Evolutionary conservation across 495 filamentous ascomycete genomes (phyloP).

Genomic region (Lindgomyces ingoldianus): DNA sequence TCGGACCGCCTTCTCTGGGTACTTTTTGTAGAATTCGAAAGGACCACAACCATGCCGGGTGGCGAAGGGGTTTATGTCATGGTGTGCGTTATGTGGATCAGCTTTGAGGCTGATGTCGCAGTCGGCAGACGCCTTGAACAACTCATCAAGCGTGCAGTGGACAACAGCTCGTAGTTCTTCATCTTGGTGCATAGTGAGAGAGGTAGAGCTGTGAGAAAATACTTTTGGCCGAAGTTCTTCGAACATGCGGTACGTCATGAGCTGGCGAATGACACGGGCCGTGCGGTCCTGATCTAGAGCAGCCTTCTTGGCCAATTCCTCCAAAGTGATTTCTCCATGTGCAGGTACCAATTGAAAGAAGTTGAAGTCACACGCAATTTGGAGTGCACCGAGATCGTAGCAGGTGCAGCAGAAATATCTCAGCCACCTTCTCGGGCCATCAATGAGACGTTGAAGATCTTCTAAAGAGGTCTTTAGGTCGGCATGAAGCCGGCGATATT

Average conservation of each 20-base stretch:
- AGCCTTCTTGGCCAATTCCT: slow-evolving; percentile 34
- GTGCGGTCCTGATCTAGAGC: slow-evolving; percentile 38
- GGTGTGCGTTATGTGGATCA: no score
- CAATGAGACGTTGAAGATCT: not conserved
- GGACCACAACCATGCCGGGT: slow-evolving; percentile 28
- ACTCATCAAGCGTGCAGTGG: slow-evolving; percentile 39
- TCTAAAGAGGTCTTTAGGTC: not conserved
- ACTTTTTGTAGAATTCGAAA: slow-evolving; percentile 41
- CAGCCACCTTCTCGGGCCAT: not conserved
- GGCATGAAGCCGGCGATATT: not conserved
- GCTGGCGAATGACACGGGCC: slow-evolving; percentile 31
- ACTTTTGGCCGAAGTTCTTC: slow-evolving; percentile 21
- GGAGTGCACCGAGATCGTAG: not conserved
- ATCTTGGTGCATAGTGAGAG: not conserved
- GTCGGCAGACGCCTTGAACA: slow-evolving; percentile 41
- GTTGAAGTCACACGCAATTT: not conserved
- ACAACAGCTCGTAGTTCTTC: slow-evolving; percentile 10
- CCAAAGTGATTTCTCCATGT: slow-evolving; percentile 11
- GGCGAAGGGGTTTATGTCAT: slow-evolving; percentile 40
- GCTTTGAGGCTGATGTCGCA: slow-evolving; percentile 2
- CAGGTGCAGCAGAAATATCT: not conserved
- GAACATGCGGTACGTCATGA: slow-evolving; percentile 41
- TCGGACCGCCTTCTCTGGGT: slow-evolving; percentile 30
- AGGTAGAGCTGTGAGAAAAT: not conserved
- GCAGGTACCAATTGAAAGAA: not conserved